Evolutionary conservation across 2,329 filamentous ascomycete species (phyloP), one percentile per base, ranked within the genome.

Genomic region (Colletotrichum cordylinicola): DNA sequence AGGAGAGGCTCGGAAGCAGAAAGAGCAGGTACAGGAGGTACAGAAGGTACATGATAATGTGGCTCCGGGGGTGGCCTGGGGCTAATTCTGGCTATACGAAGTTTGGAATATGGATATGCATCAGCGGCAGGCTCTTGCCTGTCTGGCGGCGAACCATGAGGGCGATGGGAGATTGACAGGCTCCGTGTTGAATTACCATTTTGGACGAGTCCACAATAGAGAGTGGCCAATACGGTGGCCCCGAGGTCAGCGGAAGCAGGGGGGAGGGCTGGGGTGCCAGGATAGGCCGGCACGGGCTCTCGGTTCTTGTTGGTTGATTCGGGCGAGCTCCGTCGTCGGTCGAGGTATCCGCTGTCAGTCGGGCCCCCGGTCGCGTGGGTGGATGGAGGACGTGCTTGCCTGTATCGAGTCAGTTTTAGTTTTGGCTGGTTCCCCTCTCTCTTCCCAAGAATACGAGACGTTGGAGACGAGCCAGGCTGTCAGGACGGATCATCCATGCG

Each of bases 101-200:
- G 73, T 75, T 75, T 75, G 73, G 73, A 73, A 69, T 75, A 75
- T 75, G 73, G 73, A 75, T 75, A 75, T 75, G 73, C 73, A 75
- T 29, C 62, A 37, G 33, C 37, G 31, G 70, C 73, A 75, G 70
- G 73, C 73, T 69, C 68, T 58, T 56, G 70, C 73, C 70, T 75
- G 73, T 66, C 58, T 73, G 35, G 73, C 70, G 72, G 70, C 73
- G 70, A 75, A 73, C 73, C 73, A 75, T 68, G 56, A 73, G 33
- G 29, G 70, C 56, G 73, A 73, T 68, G 64, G 73, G 73, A 75
- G 73, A 75, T 75, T 75, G 73, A 67, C 35, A 58, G 64, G 21
- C 73, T 55, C 73, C 73, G 58, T 75, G 64, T 48, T 73, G 64
- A 39, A 73, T 72, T 73, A 29, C 73, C 73, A 35, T 65, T 75